phyloP scores from a whole-genome alignment of 2,329 filamentous ascomycete genomes.

The Aotearoamyces nothofagi region DNA sequence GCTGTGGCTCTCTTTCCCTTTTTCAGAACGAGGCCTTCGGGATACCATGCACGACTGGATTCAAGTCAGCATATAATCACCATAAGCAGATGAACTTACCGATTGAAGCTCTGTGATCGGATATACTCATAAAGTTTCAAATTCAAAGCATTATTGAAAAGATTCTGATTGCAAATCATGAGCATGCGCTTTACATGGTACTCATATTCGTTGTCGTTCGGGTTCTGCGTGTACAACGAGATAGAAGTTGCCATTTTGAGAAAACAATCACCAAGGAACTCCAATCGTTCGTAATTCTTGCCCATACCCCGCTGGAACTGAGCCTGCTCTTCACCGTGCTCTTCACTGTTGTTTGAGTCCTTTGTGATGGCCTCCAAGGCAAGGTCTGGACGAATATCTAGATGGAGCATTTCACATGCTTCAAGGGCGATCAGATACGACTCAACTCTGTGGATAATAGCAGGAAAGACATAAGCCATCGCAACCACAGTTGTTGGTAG shows the following conservation, averaged over 20 bases:
- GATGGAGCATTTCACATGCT: conserved; percentile 46
- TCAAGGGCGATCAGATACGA: conserved; percentile 69
- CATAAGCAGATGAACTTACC: conserved; percentile 24
- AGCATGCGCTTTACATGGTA: conserved; percentile 87
- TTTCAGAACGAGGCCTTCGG: conserved; percentile 57
- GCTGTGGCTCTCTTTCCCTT: conserved; percentile 51
- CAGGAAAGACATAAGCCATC: conserved; percentile 64
- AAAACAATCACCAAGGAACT: conserved; percentile 87
- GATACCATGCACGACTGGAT: conserved; percentile 67
- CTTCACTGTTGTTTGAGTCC: conserved; percentile 71
- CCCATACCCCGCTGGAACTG: conserved; percentile 80
- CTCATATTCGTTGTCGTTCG: conserved; percentile 67
- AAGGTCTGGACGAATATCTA: conserved; percentile 49
- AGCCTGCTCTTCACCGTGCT: conserved; percentile 49
- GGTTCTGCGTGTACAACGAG: conserved; percentile 62
- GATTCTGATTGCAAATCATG: conserved; percentile 79
- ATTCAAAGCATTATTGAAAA: conserved; percentile 62
- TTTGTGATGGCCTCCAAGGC: conserved; percentile 89
- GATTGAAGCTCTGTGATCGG: conserved; percentile 67
- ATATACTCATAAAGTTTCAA: conserved; percentile 59
- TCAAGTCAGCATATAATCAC: background rate
- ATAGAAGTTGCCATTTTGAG: conserved; percentile 94
- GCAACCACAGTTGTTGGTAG: conserved; percentile 54
- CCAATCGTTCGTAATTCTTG: conserved; percentile 84
- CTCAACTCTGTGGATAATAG: conserved; percentile 74